These are phyloP conservation scores for Phaeosphaeria sp. DNA, from an alignment of 2,329 filamentous ascomycete species.

Conservation along the genomic window DNA sequence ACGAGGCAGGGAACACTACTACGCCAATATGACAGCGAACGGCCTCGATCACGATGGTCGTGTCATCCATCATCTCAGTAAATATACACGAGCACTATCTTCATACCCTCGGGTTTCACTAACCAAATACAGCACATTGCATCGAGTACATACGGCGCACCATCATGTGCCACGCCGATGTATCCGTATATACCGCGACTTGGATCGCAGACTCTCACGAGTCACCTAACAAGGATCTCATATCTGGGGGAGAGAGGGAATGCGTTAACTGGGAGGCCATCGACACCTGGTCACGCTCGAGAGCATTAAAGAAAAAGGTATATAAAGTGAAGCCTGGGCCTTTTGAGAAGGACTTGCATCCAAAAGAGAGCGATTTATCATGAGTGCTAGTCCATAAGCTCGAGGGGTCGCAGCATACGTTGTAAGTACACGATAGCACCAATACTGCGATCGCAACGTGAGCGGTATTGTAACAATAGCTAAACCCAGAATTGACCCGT, in stretches of 20 bases:
- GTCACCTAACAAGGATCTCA: neutral
- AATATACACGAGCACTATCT: neutral
- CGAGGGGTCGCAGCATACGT: no score
- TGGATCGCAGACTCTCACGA: neutral
- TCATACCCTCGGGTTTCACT: neutral
- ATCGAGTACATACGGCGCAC: neutral
- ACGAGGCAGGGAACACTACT: neutral
- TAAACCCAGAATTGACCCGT: neutral
- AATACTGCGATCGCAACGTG: no score
- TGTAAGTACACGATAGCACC: no score
- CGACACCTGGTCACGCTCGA: neutral
- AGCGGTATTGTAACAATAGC: no score
- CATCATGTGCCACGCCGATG: neutral
- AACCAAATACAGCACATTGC: neutral
- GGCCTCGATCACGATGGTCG: neutral
- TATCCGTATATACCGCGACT: neutral
- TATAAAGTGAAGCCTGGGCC: neutral
- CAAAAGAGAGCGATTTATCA: neutral
- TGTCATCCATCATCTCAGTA: neutral
- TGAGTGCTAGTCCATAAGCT: neutral
- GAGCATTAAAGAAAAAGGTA: neutral
- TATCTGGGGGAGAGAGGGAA: neutral
- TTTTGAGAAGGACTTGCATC: neutral
- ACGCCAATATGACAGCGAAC: neutral
- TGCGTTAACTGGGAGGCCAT: neutral